Conservation (phyloP, 306 rosid species). For the Clitoria ternatea region DNA sequence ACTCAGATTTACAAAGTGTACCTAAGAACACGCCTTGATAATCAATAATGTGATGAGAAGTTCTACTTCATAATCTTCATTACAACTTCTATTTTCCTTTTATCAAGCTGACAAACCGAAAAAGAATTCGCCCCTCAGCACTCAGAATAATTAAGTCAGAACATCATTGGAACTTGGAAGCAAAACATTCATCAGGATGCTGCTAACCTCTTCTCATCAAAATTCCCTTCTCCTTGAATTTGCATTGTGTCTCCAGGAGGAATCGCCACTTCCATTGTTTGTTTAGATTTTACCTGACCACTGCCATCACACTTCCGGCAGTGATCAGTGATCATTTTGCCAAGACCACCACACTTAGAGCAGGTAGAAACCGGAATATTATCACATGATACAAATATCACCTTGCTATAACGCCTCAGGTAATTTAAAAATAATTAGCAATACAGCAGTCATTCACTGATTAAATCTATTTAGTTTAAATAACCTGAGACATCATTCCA, state of each 20-base stretch:
- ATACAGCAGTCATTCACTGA: not conserved
- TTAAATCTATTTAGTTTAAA: conserved; percentile 5
- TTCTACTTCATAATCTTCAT: not conserved
- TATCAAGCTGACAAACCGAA: not conserved
- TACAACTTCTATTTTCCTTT: not conserved
- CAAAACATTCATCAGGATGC: not conserved
- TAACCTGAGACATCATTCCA: conserved; percentile 88
- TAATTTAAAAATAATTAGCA: not conserved
- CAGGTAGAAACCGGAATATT: conserved; percentile 83
- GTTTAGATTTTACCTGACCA: conserved; percentile 58
- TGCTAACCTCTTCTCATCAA: conserved; percentile 61
- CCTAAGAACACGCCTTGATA: no score
- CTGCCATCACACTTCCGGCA: conserved; percentile 71
- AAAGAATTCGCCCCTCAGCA: not conserved
- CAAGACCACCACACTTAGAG: conserved; percentile 76
- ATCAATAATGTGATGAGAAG: not conserved
- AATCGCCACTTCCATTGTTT: conserved; percentile 46
- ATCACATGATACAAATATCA: not conserved
- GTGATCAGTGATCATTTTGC: conserved; percentile 58
- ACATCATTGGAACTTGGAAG: not conserved
- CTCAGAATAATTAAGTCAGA: not conserved
- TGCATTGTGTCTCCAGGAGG: conserved; percentile 91
- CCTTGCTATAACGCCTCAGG: not conserved
- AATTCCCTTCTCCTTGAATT: conserved; percentile 73
- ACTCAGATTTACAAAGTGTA: no score